phyloP scores from a whole-genome alignment of 2,329 filamentous ascomycete species.

The Clarireedia monteithiana region DNA sequence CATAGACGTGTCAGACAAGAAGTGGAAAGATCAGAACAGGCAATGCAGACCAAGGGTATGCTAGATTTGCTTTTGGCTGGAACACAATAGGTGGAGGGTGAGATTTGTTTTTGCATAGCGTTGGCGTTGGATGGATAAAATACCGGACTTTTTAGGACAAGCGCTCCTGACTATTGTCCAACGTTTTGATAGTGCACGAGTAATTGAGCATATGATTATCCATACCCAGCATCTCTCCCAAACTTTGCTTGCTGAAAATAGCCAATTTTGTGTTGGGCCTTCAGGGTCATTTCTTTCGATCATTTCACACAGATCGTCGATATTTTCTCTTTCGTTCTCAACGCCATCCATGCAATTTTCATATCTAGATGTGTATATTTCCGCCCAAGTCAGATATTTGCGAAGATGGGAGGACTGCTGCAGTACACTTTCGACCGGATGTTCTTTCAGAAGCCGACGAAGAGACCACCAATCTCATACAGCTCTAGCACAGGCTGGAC shows the following conservation, averaged over 20 bases:
- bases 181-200: conserved; percentile 4
- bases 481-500: too few relatives aligned
- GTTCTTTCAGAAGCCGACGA: too few relatives aligned
- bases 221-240: neutral
- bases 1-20: conserved; percentile 65
- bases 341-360: too few relatives aligned
- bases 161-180: conserved; percentile 5
- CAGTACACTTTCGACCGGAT: too few relatives aligned
- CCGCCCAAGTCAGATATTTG: too few relatives aligned
- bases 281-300: too few relatives aligned
- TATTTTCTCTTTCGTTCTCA: too few relatives aligned
- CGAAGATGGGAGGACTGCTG: too few relatives aligned
- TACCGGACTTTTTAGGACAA: conserved; percentile 8
- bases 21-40: conserved; percentile 76
- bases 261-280: too few relatives aligned
- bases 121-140: conserved; percentile 28
- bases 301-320: too few relatives aligned
- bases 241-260: neutral
- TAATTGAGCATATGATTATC: conserved; percentile 9
- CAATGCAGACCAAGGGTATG: conserved; percentile 80
- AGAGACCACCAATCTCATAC: too few relatives aligned
- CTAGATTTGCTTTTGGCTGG: conserved; percentile 65
- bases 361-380: too few relatives aligned
- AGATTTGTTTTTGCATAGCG: conserved; percentile 32
- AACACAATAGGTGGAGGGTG: conserved; percentile 20